phyloP scores from a whole-genome alignment of 108 stramenopile species.

The Pseudonitzschia multiseries region DNA sequence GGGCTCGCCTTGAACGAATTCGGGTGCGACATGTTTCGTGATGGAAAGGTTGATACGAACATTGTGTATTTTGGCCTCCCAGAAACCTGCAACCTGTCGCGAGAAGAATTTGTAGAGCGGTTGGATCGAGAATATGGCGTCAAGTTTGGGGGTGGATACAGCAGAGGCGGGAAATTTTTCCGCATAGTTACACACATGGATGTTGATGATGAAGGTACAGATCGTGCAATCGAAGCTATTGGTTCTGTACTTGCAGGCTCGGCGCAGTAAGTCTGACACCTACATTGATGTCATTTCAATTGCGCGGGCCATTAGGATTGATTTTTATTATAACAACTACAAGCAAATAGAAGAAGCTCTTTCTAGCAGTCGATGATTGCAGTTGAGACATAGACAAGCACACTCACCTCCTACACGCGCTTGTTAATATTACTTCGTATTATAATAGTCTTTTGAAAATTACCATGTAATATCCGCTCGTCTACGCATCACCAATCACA shows the following conservation, averaged over 20 bases:
- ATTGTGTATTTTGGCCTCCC: conserved; percentile 84
- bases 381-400: too few relatives aligned
- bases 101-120: conserved; percentile 45
- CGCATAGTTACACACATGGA: conserved; percentile 73
- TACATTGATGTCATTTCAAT: not conserved
- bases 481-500: not conserved
- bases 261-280: not conserved
- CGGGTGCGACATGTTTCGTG: conserved; percentile 61
- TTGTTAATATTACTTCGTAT: too few relatives aligned
- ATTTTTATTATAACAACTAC: too few relatives aligned
- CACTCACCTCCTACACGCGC: too few relatives aligned
- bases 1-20: conserved; percentile 47
- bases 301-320: not conserved
- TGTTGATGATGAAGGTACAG: conserved; percentile 59
- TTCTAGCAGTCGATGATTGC: too few relatives aligned
- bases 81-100: conserved; percentile 39
- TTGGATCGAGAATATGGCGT: conserved; percentile 56
- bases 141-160: conserved; percentile 69
- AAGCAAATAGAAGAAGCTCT: too few relatives aligned
- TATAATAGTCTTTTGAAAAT: too few relatives aligned
- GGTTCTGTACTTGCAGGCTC: conserved; percentile 17
- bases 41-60: conserved; percentile 77
- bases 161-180: conserved; percentile 69
- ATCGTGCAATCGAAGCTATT: conserved; percentile 49
- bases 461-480: too few relatives aligned